A percentile compares a stretch with the other conserved stretches of the same genome.
These are phyloP conservation scores for Punica granatum DNA, from an alignment of 345 rosid genomes.

Conservation along the genomic window DNA sequence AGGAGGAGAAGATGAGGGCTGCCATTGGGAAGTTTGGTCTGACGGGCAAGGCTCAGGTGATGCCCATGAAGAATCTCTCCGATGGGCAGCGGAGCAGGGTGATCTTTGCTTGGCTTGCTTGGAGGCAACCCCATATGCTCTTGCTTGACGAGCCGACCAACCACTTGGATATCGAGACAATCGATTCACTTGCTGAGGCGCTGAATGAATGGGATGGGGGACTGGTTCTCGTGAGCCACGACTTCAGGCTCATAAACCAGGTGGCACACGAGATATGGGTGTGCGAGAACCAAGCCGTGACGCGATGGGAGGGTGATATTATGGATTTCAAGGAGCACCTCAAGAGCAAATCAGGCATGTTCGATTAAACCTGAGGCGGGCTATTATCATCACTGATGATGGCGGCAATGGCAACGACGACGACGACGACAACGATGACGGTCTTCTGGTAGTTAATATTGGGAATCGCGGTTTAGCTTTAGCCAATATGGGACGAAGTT, in stretches of 20 bases:
- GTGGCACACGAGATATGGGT: slow-evolving; percentile 50
- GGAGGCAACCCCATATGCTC: slow-evolving; percentile 86
- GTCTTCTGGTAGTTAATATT: neutral
- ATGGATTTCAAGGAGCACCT: slow-evolving; percentile 46
- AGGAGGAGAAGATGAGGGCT: slow-evolving; percentile 96
- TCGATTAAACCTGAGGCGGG: slow-evolving; percentile 22
- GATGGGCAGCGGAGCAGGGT: slow-evolving; percentile 98
- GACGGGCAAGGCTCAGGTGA: slow-evolving; percentile 92
- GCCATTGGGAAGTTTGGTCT: slow-evolving; percentile 84
- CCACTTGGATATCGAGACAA: slow-evolving; percentile 96
- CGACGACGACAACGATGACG: neutral
- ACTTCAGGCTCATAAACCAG: slow-evolving; percentile 53
- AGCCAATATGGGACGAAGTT: too few relatives aligned
- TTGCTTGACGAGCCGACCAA: slow-evolving; percentile 94
- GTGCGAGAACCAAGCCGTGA: slow-evolving; percentile 39
- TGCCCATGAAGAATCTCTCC: slow-evolving; percentile 96
- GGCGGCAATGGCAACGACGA: too few relatives aligned
- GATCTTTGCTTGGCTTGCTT: slow-evolving; percentile 95
- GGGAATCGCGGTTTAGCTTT: neutral
- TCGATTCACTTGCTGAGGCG: slow-evolving; percentile 65
- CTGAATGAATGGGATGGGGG: slow-evolving; percentile 55
- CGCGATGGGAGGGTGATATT: slow-evolving; percentile 44
- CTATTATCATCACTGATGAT: too few relatives aligned
- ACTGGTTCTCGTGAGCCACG: slow-evolving; percentile 46
- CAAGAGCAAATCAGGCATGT: slow-evolving; percentile 58